Base-by-base conservation (phyloP, 2,329 filamentous ascomycete species). In the Pseudogymnoascus sp. region DNA sequence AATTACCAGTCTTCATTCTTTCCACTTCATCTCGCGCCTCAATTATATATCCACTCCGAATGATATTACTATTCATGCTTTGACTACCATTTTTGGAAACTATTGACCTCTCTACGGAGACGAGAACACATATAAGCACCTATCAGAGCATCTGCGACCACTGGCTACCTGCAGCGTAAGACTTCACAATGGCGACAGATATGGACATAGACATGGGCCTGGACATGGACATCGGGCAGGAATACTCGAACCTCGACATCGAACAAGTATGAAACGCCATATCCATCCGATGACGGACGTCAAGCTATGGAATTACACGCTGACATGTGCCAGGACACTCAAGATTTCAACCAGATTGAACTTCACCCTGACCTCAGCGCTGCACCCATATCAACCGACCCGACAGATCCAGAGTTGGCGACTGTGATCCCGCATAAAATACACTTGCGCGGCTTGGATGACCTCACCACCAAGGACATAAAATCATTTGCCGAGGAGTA, bases 401-500 rank as follows among this genome's bases (percentile, higher is more conserved):
- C 45, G 25, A 55, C 45, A 33, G 16, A 60, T 60, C 14, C 60
- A n/a, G 38, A 23, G 14, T 16, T 28, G 35, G 5, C 25, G 39
- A 23, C 19, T 11, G 61, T 75, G 3, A 71, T 76, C 8, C 79
- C 80, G 16, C 79, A 85, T 70, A 94, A 94, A 72, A 76, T 97
- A n/a, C 88, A 97, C 74, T 78, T 99, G 60, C 85, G 86, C 64
- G 93, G 93, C 19, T 82, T 97, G 3, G 89, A 96, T 71, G 85
- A 88, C 45, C 79, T 97, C 72, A 90, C 88, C 33, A 92, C 92
- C 28, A 82, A 85, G 62, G 86, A 96, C 66, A 88, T 97, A 69
- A 87, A 89, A 68, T 79, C 82, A 64, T 97, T 92, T 69, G 84
- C 91, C 7, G 76, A 79, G 58, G 82, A 90, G 66, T 84, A 94